A percentile compares a stretch with the other conserved stretches of the same genome.
Conservation (phyloP, 2,329 filamentous ascomycete species). For the Diaporthe citrichinensis region DNA sequence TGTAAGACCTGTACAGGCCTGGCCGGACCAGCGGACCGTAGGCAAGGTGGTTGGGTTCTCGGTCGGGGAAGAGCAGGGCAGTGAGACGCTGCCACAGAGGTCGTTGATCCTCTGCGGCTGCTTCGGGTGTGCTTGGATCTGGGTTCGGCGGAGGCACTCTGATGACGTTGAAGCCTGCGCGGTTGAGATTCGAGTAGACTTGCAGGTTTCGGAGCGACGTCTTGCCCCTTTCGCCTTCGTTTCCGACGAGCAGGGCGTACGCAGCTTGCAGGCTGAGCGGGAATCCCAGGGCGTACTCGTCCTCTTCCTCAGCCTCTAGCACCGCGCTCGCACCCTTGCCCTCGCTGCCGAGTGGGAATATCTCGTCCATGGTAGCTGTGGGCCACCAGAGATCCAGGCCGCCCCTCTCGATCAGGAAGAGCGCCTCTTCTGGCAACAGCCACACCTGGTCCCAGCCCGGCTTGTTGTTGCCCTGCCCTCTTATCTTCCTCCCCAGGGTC, state of each 20-base stretch:
- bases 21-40: slow-evolving; percentile 73
- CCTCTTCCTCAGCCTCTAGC: slow-evolving; percentile 50
- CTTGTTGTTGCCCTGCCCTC: slow-evolving; percentile 67
- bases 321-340: slow-evolving; percentile 44
- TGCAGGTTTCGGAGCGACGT: slow-evolving; percentile 84
- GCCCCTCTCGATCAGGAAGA: slow-evolving; percentile 91
- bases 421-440: slow-evolving; percentile 91
- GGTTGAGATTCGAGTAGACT: slow-evolving; percentile 88
- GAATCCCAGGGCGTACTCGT: slow-evolving; percentile 74
- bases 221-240: slow-evolving; percentile 73
- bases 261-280: slow-evolving; percentile 93
- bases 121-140: slow-evolving; percentile 32
- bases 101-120: slow-evolving; percentile 38
- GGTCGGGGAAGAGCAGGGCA: slow-evolving; percentile 57
- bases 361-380: slow-evolving; percentile 62
- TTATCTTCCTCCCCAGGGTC: slow-evolving; percentile 78
- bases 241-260: slow-evolving; percentile 86
- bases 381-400: slow-evolving; percentile 92
- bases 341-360: slow-evolving; percentile 55
- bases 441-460: slow-evolving; percentile 76
- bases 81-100: slow-evolving; percentile 68
- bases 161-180: slow-evolving; percentile 85
- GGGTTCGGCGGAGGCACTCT: slow-evolving; percentile 67
- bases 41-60: slow-evolving; percentile 49
- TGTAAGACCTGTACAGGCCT: slow-evolving; percentile 76